Conservation (phyloP, 345 rosid species). For the Hibiscus syriacus region DNA sequence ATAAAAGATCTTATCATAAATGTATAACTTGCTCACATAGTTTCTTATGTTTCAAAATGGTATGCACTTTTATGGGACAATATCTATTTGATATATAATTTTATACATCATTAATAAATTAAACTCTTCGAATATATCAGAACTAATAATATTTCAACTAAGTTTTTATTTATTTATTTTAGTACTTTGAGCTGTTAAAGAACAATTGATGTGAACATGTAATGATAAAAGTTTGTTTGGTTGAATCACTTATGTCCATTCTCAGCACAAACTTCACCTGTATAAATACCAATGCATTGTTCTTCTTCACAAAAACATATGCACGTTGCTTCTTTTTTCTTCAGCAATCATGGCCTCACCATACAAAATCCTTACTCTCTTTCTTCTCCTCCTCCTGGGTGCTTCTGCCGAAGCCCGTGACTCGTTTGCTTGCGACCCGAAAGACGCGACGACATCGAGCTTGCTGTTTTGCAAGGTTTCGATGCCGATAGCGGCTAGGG, state of each 20-base stretch:
- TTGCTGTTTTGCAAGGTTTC: slow-evolving; percentile 49
- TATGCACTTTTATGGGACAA: too few relatives aligned
- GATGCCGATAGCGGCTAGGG: slow-evolving; percentile 47
- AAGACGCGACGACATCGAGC: slow-evolving; percentile 25
- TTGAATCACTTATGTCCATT: slow-evolving; percentile 11
- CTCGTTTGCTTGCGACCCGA: slow-evolving; percentile 55
- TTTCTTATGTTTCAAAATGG: too few relatives aligned
- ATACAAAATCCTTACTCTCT: slow-evolving; percentile 4
- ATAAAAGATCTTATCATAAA: too few relatives aligned
- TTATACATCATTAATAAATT: too few relatives aligned
- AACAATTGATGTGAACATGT: slow-evolving; percentile 1
- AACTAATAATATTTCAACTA: background rate
- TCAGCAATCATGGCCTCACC: background rate
- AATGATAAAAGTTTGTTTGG: slow-evolving; percentile 10
- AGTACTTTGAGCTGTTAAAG: background rate
- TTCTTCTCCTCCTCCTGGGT: slow-evolving; percentile 22
- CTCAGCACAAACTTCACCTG: slow-evolving; percentile 9
- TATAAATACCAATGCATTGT: slow-evolving; percentile 18
- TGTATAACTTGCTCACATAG: too few relatives aligned
- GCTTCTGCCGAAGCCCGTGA: slow-evolving; percentile 27
- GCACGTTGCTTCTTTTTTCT: background rate
- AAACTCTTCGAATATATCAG: background rate
- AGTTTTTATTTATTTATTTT: background rate
- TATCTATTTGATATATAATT: too few relatives aligned
- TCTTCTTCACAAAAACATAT: slow-evolving; percentile 6